Evolutionary conservation across 179 eudicot species (phyloP), one percentile per base, ranked within the genome.

Genomic region (Silene vulgaris): DNA sequence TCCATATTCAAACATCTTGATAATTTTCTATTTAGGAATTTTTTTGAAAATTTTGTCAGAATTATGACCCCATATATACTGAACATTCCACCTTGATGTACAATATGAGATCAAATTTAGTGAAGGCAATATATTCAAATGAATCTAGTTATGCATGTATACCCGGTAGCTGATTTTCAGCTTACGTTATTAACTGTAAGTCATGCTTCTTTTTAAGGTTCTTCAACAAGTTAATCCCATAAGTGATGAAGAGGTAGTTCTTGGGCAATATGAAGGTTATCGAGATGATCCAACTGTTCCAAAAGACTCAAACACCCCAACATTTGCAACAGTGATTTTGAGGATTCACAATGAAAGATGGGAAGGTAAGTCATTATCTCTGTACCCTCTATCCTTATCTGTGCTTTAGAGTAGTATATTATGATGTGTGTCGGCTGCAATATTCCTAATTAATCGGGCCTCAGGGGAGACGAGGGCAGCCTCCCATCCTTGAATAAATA

Each of bases 251-350:
- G 99, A 95, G 78, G 97, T 95, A 78, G 95, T 95, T 69, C 91
- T 95, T 69, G 99, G 99, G 68, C 99, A 95, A 76, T 95, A 95
- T 75, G 89, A 95, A 52, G 99, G 99, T 74, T 95, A 95, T 83
- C 86, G 61, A 78, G 96, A 89, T 65, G 99, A 95, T 74, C 99
- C 97, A 75, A 92, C 97, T 8, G 99, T 95, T 79, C 99, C 99
- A 32, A 86, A 88, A 30, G 70, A 85, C 73, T 95, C 99, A 23
- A 90, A 95, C 65, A 95, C 99, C 74, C 99, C 99, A 67, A 95
- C 99, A 76, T 95, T 92, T 87, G 99, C 99, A n/a, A 95, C 97
- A 40, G 78, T 85, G 76, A 50, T 95, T 61, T 85, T 95, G 72
- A 86, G 92, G 71, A 88, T 95, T 76, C 95, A 95, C 87, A 95